phyloP scores from a whole-genome alignment of 176 grass and related monocot species.

The Lolium perenne region DNA sequence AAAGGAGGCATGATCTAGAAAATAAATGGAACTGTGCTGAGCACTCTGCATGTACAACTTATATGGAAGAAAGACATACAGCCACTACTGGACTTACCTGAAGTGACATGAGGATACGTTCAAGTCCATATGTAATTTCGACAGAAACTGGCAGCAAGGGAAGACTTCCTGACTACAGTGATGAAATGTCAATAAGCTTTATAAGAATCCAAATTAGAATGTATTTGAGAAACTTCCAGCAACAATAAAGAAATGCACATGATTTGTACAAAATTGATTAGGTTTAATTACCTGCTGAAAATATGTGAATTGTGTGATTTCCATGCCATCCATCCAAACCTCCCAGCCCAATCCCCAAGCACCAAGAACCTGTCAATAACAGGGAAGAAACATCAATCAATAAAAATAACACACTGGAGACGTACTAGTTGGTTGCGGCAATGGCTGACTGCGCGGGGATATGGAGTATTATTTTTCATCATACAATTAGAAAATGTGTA shows the following conservation, averaged over 20 bases:
- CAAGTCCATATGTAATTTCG: constrained; percentile 98
- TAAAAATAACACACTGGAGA: neutral
- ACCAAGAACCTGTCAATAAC: constrained; percentile 78
- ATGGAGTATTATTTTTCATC: neutral
- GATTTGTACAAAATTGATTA: neutral
- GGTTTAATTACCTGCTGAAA: constrained; percentile 80
- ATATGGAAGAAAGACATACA: neutral
- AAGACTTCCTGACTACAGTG: constrained; percentile 88
- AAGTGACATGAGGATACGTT: constrained; percentile 97
- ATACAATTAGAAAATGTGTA: neutral
- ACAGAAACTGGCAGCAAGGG: constrained; percentile 87
- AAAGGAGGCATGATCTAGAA: neutral
- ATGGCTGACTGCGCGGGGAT: neutral
- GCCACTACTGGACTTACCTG: constrained; percentile 59
- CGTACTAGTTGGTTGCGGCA: neutral
- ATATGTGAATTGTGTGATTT: constrained; percentile 99
- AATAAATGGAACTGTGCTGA: neutral
- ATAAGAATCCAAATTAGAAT: neutral
- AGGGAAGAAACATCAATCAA: neutral
- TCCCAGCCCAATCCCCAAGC: constrained; percentile 99
- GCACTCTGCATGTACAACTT: neutral
- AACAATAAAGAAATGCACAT: constrained; percentile 1
- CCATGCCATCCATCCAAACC: constrained; percentile 99
- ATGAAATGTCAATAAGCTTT: constrained; percentile 15
- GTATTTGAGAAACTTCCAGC: neutral